Conservation (phyloP, 495 filamentous ascomycete species). For the Neurospora sp. region DNA sequence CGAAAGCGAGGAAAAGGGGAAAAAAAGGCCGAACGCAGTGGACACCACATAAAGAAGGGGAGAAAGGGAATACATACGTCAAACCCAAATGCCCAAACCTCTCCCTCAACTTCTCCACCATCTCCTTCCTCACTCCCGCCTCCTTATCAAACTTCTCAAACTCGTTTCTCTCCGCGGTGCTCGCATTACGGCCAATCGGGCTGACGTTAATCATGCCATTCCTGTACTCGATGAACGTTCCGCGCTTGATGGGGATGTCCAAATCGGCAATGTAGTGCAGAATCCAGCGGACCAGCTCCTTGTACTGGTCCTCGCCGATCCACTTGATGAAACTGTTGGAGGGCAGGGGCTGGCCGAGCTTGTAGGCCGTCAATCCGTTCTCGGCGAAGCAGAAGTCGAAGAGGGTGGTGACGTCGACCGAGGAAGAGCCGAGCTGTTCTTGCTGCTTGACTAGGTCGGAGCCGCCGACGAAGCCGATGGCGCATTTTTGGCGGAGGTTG, state of each 20-base stretch:
- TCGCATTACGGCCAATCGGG: conserved; percentile 88
- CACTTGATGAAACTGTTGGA: conserved; percentile 80
- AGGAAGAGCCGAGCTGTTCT: conserved; percentile 70
- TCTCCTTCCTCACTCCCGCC: conserved; percentile 58
- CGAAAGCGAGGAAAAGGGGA: not conserved
- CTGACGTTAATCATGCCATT: conserved; percentile 96
- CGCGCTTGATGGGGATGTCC: conserved; percentile 79
- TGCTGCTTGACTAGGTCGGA: conserved; percentile 88
- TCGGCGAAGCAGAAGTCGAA: conserved; percentile 97
- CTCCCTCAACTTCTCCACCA: conserved; percentile 67
- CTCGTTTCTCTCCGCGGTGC: conserved; percentile 63
- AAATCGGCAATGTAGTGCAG: conserved; percentile 85
- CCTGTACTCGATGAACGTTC: conserved; percentile 93
- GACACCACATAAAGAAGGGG: not conserved
- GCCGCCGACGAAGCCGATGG: conserved; percentile 84
- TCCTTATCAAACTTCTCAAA: conserved; percentile 70
- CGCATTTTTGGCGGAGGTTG: conserved; percentile 72
- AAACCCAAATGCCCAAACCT: conserved; percentile 74
- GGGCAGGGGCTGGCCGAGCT: conserved; percentile 59
- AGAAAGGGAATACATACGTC: conserved; percentile 49
- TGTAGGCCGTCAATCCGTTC: conserved; percentile 89
- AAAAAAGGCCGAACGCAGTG: not conserved
- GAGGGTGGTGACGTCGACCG: conserved; percentile 57
- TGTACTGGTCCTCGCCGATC: conserved; percentile 88
- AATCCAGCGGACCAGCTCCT: conserved; percentile 74